phyloP scores from a whole-genome alignment of 352 stramenopile species.

The Phytophthora pini region DNA sequence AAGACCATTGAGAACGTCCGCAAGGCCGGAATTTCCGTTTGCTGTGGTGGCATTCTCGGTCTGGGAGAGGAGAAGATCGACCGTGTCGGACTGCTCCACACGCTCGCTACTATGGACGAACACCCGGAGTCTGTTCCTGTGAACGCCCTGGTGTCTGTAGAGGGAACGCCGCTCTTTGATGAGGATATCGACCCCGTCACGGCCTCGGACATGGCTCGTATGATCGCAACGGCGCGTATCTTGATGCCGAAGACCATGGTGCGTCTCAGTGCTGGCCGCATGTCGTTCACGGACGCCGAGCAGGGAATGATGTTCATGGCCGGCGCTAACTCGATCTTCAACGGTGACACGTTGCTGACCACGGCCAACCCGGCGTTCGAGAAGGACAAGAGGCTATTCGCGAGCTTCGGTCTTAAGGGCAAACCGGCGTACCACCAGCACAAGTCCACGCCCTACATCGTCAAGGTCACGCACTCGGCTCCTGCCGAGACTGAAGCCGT shows the following conservation, averaged over 20 bases:
- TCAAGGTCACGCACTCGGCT: slow-evolving; percentile 80
- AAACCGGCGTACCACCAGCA: slow-evolving; percentile 95
- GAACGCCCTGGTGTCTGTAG: slow-evolving; percentile 96
- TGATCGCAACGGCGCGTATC: slow-evolving; percentile 97
- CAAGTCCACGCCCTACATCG: slow-evolving; percentile 83
- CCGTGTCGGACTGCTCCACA: slow-evolving; percentile 95
- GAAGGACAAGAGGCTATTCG: slow-evolving; percentile 94
- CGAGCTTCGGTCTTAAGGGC: slow-evolving; percentile 94
- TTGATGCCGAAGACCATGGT: slow-evolving; percentile 99
- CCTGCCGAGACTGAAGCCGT: slow-evolving; percentile 43
- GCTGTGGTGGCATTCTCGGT: slow-evolving; percentile 97
- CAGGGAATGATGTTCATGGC: slow-evolving; percentile 98
- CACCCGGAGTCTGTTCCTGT: slow-evolving; percentile 98
- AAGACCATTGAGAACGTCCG: slow-evolving; percentile 97
- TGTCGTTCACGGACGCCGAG: slow-evolving; percentile 96
- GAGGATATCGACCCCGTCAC: slow-evolving; percentile 88
- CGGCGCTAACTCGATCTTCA: slow-evolving; percentile 99
- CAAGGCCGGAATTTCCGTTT: slow-evolving; percentile 97
- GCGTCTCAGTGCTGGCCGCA: slow-evolving; percentile 95
- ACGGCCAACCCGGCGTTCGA: slow-evolving; percentile 97
- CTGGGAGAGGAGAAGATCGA: slow-evolving; percentile 96
- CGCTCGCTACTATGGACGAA: slow-evolving; percentile 94
- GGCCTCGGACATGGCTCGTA: slow-evolving; percentile 97
- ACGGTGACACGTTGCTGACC: slow-evolving; percentile 97
- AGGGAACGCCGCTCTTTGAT: slow-evolving; percentile 95